phyloP scores from a whole-genome alignment of 257 asterid genomes.

The Solanum gandarillasii region DNA sequence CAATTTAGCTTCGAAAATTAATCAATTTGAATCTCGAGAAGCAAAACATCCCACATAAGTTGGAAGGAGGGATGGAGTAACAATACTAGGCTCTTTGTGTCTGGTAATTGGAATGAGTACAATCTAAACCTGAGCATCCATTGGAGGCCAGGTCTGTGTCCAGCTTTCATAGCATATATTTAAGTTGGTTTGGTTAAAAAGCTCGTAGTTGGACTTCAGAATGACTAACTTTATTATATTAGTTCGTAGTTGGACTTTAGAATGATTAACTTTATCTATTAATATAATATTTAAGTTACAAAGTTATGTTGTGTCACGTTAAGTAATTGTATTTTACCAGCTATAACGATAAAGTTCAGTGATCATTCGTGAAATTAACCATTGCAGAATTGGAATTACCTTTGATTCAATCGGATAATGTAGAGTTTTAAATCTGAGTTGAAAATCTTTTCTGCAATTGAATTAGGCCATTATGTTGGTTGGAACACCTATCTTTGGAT shows the following conservation, averaged over 20 bases:
- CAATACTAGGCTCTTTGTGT: not conserved
- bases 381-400: not conserved
- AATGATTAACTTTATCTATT: not conserved
- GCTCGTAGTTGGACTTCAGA: not conserved
- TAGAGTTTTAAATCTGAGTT: not conserved
- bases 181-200: not conserved
- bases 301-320: not conserved
- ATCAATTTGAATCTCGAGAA: not conserved
- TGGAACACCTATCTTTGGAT: conserved; percentile 88
- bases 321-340: not conserved
- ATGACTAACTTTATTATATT: not conserved
- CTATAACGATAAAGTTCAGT: not conserved
- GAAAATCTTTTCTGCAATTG: conserved; percentile 1
- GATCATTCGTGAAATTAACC: not conserved
- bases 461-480: conserved; percentile 85
- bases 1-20: not conserved
- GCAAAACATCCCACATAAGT: not conserved
- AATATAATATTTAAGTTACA: not conserved
- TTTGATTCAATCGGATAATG: not conserved
- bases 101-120: not conserved
- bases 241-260: not conserved
- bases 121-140: not conserved
- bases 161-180: not conserved
- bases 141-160: not conserved
- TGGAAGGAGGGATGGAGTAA: not conserved